Evolutionary conservation across 2,329 filamentous ascomycete species (phyloP).

Genomic region (Nemania bipapillata): DNA sequence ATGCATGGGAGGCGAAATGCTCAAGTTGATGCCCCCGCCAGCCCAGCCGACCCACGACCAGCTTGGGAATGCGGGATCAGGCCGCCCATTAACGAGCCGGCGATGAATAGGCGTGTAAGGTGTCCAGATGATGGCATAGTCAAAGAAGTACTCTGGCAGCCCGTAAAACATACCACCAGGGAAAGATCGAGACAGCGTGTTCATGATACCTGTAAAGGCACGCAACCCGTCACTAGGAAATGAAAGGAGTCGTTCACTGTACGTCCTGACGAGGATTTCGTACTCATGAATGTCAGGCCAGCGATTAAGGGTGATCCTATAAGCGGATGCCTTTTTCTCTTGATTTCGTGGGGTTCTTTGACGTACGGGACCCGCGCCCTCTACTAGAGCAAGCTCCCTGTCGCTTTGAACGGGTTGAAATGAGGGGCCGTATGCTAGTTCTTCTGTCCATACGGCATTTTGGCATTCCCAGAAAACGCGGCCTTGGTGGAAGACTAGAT

Average conservation of each 20-base stretch:
- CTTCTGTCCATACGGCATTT: slow-evolving; percentile 5
- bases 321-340: no score
- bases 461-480: slow-evolving; percentile 24
- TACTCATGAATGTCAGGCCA: neutral
- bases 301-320: neutral
- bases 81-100: slow-evolving; percentile 4
- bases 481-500: slow-evolving; percentile 16
- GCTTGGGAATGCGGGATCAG: slow-evolving; percentile 18
- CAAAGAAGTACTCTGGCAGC: slow-evolving; percentile 23
- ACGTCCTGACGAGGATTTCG: neutral
- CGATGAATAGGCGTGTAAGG: slow-evolving; percentile 14
- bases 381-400: neutral
- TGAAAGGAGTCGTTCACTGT: neutral
- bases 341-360: no score
- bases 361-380: neutral
- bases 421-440: neutral
- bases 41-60: slow-evolving; percentile 30
- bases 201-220: neutral
- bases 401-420: neutral
- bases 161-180: slow-evolving; percentile 11
- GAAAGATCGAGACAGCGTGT: slow-evolving; percentile 14
- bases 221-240: neutral
- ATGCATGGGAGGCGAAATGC: slow-evolving; percentile 8
- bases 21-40: slow-evolving; percentile 6
- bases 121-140: slow-evolving; percentile 15